Base-by-base conservation (phyloP, 2,329 filamentous ascomycete species). In the Pseudocercospora vitis region DNA sequence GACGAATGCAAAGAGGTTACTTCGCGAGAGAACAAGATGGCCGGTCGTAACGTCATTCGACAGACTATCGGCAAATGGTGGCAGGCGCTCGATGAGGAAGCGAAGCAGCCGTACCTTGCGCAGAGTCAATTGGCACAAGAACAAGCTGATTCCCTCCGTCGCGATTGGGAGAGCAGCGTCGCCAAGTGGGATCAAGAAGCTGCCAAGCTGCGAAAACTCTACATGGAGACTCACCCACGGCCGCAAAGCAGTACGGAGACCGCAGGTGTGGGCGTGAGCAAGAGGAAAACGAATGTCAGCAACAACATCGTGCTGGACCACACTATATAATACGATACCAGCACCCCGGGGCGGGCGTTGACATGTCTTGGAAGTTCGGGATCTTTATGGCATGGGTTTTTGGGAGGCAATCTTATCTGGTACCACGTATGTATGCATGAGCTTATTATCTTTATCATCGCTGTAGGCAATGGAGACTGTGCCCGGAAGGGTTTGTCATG, bases 11-110 rank as follows among this genome's bases (percentile, higher is more conserved):
- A 84, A 66, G 73, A 80, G 3, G 35, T 39, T 64, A 88, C 86
- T 65, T 79, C 81, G 51, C 76, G 81, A 3, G 79, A 26, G 86
- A 82, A 8, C 37, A 84, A 86, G 5, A 95, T 90, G 63, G 81
- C 80, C 2, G 75, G 78, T 2, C 78, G 82, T 35, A 80, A 85
- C 64, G 89, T 95, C 66, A 88, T 97, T 52, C 88, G 94, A 28
- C 82, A 85, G 47, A 89, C 91, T 69, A 83, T 94, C 7, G 91
- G 91, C 23, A 86, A 87, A 67, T 91, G 94, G 85, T 99, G 94
- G 94, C 89, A 87, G 63, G 87, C 88, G 46, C 84, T 88, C 0
- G 73, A 79, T 1, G 78, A 83, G 4, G 87, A 88, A 39, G 81
- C 84, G 62, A 89, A 87, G 66, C 80, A 81, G 67, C 91, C 91